A percentile compares a stretch with the other conserved stretches of the same genome.
Conservation (phyloP, 176 grass and related monocot genomes). For the Musa acuminata region DNA sequence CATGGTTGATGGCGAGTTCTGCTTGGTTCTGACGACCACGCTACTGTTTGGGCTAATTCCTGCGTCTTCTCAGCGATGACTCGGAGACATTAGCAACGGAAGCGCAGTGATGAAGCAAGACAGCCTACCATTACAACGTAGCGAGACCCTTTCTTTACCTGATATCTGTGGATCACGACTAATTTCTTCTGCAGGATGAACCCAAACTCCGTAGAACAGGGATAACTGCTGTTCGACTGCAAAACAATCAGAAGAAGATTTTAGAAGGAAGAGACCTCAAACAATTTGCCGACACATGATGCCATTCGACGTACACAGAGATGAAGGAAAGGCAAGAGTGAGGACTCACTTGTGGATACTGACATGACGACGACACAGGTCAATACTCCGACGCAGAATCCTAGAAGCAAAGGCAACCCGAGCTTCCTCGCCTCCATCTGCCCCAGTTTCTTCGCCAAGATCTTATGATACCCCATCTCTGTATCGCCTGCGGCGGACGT, state of each 20-base stretch:
- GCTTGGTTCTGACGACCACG: background rate
- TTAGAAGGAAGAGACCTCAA: background rate
- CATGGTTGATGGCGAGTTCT: background rate
- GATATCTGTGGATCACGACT: background rate
- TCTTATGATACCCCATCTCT: background rate
- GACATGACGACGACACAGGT: background rate
- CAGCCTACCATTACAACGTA: no score
- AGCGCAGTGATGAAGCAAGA: no score
- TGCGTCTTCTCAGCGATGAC: background rate
- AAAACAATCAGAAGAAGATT: background rate
- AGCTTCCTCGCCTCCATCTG: background rate
- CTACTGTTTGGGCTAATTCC: background rate
- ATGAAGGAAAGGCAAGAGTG: background rate
- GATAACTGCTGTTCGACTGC: background rate
- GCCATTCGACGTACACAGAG: background rate
- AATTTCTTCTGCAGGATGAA: background rate
- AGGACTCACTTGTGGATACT: background rate
- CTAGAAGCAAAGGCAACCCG: background rate
- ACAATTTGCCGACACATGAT: background rate
- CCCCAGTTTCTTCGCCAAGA: background rate
- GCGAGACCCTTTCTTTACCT: background rate
- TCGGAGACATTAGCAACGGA: background rate
- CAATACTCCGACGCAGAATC: background rate
- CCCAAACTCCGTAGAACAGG: background rate
- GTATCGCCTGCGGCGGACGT: no score